Base-by-base conservation (phyloP, 1,284 basidiomycete species). In the Tranzscheliella williamsii region DNA sequence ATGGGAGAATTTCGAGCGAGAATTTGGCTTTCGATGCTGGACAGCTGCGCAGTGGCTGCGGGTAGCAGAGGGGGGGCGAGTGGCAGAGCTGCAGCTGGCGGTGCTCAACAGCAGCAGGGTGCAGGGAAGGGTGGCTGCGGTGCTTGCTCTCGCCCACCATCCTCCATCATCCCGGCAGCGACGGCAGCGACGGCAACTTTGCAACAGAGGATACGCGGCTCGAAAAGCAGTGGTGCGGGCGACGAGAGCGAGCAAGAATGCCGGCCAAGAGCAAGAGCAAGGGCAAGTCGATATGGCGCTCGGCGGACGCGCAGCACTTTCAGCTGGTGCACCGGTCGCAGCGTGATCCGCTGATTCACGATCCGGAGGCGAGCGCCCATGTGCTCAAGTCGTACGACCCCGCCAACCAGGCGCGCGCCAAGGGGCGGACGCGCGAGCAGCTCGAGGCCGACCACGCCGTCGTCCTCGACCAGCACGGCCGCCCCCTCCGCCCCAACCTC, bases 281-380 rank as follows among this genome's bases (percentile, higher is more conserved):
- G 47, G 47, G 47, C 51, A 64, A 67, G 55, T 94, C 91, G 22
- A 86, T 92, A 71, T 98, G 90, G 81, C 87, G 91, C 62, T 86
- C 87, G 69, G 88, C 91, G 9, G 88, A 89, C 5, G 86, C 88
- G 46, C 86, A 89, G 76, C 91, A 96, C 79, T 97, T 93, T 72
- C 91, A 97, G 81, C 88, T 99, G 38, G 93, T 99, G 21, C 92
- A 98, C 78, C 85, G 95, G 56, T 97, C 94, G 9, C 91, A 93
- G 74, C 83, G 94, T 47, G 95, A 98, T 80, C 93, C 95, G 2
- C 85, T 95, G 38, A 90, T 92, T 69, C 87, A 97, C 76, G 94
- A 98, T 70, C 86, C 90, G 3, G 90, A 93, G 51, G 91, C 91
- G 0, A 87, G 86, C 52, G 84, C 86, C 61, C 87, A 92, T 79